phyloP scores from a whole-genome alignment of 75 land plant genomes.

The Isoetes taiwanensis region DNA sequence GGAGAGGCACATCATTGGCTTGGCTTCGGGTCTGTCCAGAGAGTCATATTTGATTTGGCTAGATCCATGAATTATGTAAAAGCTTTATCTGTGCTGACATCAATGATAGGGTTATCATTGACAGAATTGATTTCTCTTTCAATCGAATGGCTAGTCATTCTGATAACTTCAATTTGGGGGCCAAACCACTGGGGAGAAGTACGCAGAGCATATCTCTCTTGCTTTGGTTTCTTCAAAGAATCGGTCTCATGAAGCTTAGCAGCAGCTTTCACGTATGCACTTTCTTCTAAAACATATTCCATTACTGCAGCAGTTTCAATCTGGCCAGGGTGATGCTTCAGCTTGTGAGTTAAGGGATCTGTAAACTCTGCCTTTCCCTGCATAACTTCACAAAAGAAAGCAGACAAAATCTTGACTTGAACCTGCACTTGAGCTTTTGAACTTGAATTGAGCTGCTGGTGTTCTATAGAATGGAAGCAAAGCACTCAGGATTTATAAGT shows the following conservation, averaged over 20 bases:
- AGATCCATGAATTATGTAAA: no score
- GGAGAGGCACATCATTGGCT: no score
- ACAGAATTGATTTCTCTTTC: conserved; percentile 80
- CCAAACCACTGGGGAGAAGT: conserved; percentile 86
- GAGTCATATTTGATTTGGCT: no score
- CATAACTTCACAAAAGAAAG: no score
- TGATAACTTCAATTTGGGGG: conserved; percentile 68
- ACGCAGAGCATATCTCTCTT: conserved; percentile 69
- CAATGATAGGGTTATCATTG: conserved; percentile 57
- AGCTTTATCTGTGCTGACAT: conserved; percentile 65
- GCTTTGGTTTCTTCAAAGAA: conserved; percentile 78
- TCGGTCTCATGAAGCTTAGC: conserved; percentile 47
- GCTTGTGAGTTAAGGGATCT: conserved; percentile 64
- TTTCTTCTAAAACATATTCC: conserved; percentile 58
- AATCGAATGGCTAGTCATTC: conserved; percentile 50
- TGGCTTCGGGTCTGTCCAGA: no score
- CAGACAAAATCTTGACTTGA: no score
- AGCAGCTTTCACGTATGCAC: conserved; percentile 47
- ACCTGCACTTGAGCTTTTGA: no score
- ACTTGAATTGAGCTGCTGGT: no score
- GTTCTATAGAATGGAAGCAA: no score
- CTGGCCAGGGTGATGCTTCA: conserved; percentile 86
- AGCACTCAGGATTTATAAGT: no score
- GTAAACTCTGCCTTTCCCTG: conserved; percentile 60
- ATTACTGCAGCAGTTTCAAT: conserved; percentile 83